phyloP scores from a whole-genome alignment of 345 rosid genomes.

The Linum usitatissimum region DNA sequence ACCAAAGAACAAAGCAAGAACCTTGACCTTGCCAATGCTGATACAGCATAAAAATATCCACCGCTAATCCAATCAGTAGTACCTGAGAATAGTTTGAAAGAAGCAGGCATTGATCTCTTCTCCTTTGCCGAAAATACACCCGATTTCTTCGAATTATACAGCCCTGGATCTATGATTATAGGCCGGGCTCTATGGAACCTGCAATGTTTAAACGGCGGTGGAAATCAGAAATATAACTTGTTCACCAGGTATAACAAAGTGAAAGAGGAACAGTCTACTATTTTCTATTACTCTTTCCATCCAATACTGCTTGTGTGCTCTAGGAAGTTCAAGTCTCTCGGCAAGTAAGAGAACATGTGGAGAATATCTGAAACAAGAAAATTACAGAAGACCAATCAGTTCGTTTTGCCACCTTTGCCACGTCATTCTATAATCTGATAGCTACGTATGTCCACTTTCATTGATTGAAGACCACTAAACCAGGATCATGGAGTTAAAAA shows the following conservation, averaged over 20 bases:
- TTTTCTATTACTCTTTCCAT: constrained; percentile 84
- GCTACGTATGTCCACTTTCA: too few relatives aligned
- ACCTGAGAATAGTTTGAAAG: constrained; percentile 86
- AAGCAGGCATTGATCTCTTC: constrained; percentile 71
- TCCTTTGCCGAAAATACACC: constrained; percentile 84
- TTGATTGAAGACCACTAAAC: too few relatives aligned
- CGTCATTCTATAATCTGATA: too few relatives aligned
- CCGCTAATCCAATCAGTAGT: constrained; percentile 5
- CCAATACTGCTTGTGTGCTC: constrained; percentile 89
- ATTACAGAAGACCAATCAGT: not conserved
- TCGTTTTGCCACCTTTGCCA: not conserved
- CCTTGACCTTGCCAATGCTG: not conserved
- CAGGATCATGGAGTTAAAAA: not conserved
- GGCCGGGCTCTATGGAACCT: constrained; percentile 84
- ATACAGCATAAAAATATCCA: not conserved
- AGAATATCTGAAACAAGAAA: constrained; percentile 59
- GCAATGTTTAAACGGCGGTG: constrained; percentile 11
- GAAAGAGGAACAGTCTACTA: constrained; percentile 3
- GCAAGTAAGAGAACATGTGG: constrained; percentile 84
- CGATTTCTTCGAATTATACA: constrained; percentile 77
- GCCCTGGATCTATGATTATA: constrained; percentile 75
- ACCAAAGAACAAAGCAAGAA: not conserved
- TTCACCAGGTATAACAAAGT: not conserved
- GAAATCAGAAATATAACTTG: constrained; percentile 1
- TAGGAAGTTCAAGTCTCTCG: constrained; percentile 78